Evolutionary conservation across 495 filamentous ascomycete genomes (phyloP).

Genomic region (Amniculicola lignicola): DNA sequence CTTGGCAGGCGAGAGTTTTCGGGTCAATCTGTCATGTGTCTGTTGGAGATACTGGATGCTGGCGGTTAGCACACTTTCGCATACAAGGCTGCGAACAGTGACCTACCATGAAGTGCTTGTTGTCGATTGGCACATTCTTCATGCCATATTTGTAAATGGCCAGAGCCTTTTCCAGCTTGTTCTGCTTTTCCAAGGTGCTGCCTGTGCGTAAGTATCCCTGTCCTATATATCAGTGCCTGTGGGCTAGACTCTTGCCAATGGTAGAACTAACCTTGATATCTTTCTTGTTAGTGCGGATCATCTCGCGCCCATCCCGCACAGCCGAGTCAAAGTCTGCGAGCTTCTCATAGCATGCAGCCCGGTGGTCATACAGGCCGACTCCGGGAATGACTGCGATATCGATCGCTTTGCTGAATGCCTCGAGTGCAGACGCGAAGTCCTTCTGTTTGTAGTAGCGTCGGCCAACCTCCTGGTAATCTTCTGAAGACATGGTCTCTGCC

Average conservation of each 20-base stretch:
- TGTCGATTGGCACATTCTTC: slow-evolving; percentile 45
- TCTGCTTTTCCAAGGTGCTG: slow-evolving; percentile 57
- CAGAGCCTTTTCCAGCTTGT: slow-evolving; percentile 52
- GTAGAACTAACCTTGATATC: slow-evolving; percentile 47
- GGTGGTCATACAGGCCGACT: slow-evolving; percentile 55
- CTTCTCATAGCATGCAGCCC: slow-evolving; percentile 60
- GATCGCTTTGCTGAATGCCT: slow-evolving; percentile 37
- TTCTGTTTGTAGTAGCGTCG: slow-evolving; percentile 35
- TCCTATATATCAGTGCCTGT: background rate
- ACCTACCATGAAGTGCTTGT: slow-evolving; percentile 48
- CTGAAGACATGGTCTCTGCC: slow-evolving; percentile 23
- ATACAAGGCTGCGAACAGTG: slow-evolving; percentile 11
- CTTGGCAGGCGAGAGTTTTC: slow-evolving; percentile 37
- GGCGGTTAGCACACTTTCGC: background rate
- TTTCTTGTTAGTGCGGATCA: slow-evolving; percentile 53
- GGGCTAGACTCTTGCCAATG: no score
- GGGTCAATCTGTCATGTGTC: slow-evolving; percentile 47
- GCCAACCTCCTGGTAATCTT: slow-evolving; percentile 25
- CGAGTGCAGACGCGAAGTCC: slow-evolving; percentile 35
- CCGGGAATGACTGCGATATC: slow-evolving; percentile 26
- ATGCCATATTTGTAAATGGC: slow-evolving; percentile 62
- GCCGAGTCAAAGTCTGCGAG: slow-evolving; percentile 53
- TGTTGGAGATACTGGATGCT: slow-evolving; percentile 42
- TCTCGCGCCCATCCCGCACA: slow-evolving; percentile 56
- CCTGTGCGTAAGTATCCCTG: slow-evolving; percentile 66